These are phyloP conservation scores for Phyllostachys edulis DNA, from an alignment of 176 grass and related monocot genomes.

Conservation along the genomic window DNA sequence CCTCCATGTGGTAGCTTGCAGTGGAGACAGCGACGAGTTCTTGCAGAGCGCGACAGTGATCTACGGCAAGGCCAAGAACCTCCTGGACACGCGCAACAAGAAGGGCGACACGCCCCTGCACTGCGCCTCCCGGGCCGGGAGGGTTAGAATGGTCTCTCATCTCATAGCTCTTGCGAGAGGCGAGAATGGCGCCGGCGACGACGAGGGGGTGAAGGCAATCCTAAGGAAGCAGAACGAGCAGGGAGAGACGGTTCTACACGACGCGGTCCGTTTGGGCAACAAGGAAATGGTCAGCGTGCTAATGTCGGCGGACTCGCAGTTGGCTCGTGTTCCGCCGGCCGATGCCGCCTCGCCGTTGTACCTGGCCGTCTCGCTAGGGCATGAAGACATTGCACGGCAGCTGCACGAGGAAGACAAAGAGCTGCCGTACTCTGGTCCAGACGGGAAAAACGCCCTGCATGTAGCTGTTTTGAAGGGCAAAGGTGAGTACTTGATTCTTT, in stretches of 20 bases:
- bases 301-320: not conserved
- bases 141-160: not conserved
- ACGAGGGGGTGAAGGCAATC: no score
- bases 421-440: not conserved
- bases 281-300: not conserved
- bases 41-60: not conserved
- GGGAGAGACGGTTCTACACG: no score
- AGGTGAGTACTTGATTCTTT: not conserved
- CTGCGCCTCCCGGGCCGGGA: not conserved
- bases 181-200: no score
- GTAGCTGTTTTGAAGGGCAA: constrained; percentile 22
- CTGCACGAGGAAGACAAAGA: not conserved
- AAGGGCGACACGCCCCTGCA: constrained; percentile 13
- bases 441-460: constrained; percentile 30
- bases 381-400: not conserved
- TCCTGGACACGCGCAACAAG: not conserved
- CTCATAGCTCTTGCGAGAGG: not conserved
- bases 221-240: no score
- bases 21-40: not conserved
- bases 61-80: not conserved
- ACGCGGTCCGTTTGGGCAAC: not conserved
- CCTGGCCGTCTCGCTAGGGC: not conserved
- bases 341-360: constrained; percentile 18
- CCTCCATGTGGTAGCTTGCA: not conserved
- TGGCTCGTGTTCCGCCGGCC: not conserved